These are phyloP conservation scores for Sergeia podlipaevii DNA, from an alignment of 208 protist genomes.

Conservation along the genomic window DNA sequence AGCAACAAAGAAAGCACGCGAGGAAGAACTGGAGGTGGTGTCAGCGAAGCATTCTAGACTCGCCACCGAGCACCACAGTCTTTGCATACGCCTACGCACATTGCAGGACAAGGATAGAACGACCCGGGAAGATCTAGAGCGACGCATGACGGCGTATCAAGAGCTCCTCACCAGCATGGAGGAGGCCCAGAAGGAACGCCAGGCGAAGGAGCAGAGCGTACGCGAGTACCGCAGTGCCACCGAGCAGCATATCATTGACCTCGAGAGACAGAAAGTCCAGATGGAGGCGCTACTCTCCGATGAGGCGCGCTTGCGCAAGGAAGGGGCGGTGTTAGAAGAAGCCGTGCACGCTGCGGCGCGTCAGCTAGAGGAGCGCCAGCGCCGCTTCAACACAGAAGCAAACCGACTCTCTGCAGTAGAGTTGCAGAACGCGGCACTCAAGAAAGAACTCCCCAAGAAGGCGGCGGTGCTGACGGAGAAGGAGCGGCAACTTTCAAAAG, in stretches of 20 bases:
- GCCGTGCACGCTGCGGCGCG: constrained; percentile 24
- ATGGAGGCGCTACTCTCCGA: constrained; percentile 39
- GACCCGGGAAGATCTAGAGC: constrained; percentile 35
- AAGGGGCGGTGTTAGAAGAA: constrained; percentile 34
- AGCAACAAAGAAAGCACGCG: constrained; percentile 87
- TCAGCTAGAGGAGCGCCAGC: constrained; percentile 73
- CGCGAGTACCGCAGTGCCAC: constrained; percentile 76
- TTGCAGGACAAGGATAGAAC: constrained; percentile 12
- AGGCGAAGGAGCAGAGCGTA: constrained; percentile 90
- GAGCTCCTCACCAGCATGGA: constrained; percentile 58
- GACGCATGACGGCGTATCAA: constrained; percentile 44
- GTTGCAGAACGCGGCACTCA: constrained; percentile 74
- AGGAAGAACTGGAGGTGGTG: constrained; percentile 86
- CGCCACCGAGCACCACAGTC: constrained; percentile 58
- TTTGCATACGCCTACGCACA: constrained; percentile 9
- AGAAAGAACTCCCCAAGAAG: constrained; percentile 81
- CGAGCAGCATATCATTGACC: constrained; percentile 46
- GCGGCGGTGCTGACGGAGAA: constrained; percentile 70
- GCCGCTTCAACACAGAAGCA: constrained; percentile 65
- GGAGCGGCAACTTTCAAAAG: constrained; percentile 58
- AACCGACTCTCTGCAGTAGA: constrained; percentile 77
- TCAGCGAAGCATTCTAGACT: constrained; percentile 44
- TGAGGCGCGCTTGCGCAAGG: constrained; percentile 30
- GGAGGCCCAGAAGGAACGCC: constrained; percentile 56
- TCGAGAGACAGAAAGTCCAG: constrained; percentile 32